Evolutionary conservation across 306 rosid species (phyloP), one percentile per base, ranked within the genome.

Genomic region (Medicago arabica): DNA sequence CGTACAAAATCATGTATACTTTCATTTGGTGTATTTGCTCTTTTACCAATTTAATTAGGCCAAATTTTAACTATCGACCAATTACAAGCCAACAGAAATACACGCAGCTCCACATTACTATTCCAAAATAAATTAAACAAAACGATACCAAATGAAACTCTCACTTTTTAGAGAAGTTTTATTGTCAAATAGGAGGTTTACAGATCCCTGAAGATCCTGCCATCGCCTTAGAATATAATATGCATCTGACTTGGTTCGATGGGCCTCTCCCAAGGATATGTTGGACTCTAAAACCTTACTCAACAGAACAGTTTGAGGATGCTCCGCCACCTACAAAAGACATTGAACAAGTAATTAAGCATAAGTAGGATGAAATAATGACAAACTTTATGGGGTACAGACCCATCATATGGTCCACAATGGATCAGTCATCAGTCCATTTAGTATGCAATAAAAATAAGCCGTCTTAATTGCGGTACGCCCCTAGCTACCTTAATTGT

Each of bases 151-250:
- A 17, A 67, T 62, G 49, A 65, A 59, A 71, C 53, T 57, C 91
- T 80, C 77, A 92, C 96, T 90, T n/a, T 83, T 91, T 13, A 84
- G 43, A 39, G 86, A 83, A 83, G 90, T 77, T 86, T 88, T 92
- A 81, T 85, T 89, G 86, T 92, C 91, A 18, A 85, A 89, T 81
- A 92, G 80, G 82, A 92, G 54, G 69, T 87, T 95, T 66, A 92
- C 75, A 68, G 95, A 86, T 85, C 83, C 89, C 84, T 95, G 98
- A 83, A 95, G 97, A 68, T 82, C 87, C 96, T 83, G 87, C 97
- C 98, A 95, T 73, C 72, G 75, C 71, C 69, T 71, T 55, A 88
- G 80, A 71, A 83, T 81, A 58, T 46, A 60, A 31, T 86, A 39
- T 70, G 43, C 63, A 53, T 86, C 90, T 31, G 39, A 67, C 49